Evolutionary conservation across 306 rosid genomes (phyloP).

Genomic region (Pterocarpus macrocarpus): DNA sequence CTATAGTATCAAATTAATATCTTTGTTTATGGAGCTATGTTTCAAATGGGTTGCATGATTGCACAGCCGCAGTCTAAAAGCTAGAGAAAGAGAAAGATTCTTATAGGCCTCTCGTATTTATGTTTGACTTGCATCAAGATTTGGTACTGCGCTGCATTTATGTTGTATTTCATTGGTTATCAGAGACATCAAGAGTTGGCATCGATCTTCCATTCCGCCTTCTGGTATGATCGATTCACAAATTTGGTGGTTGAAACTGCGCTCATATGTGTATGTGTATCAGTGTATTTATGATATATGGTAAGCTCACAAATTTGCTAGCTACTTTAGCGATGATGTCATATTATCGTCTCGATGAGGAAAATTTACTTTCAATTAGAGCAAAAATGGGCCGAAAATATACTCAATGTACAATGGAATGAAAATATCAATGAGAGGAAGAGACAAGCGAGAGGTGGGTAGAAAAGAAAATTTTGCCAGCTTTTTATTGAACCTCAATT

Average conservation of each 20-base stretch:
- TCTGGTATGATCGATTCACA: slow-evolving; percentile 16
- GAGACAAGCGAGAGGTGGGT: too few species aligned
- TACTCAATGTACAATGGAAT: too few species aligned
- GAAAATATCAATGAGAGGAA: too few species aligned
- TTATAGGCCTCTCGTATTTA: slow-evolving; percentile 7
- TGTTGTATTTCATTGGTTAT: slow-evolving; percentile 33
- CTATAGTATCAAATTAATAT: neutral
- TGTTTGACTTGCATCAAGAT: slow-evolving; percentile 37
- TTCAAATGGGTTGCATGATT: slow-evolving; percentile 39
- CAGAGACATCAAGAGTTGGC: neutral
- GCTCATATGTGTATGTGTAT: too few species aligned
- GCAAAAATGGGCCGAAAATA: too few species aligned
- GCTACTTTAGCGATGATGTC: too few species aligned
- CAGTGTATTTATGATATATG: too few species aligned
- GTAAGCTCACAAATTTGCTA: too few species aligned
- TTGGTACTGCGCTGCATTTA: slow-evolving; percentile 27
- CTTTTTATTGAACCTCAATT: too few species aligned
- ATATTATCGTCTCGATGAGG: too few species aligned
- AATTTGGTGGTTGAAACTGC: slow-evolving; percentile 3
- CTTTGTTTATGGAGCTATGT: neutral
- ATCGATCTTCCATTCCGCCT: neutral
- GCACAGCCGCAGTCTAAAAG: slow-evolving; percentile 37
- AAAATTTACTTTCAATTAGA: too few species aligned
- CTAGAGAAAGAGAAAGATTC: slow-evolving; percentile 29
- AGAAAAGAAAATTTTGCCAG: too few species aligned